Percentiles rank a stretch among this genome's conserved stretches.
phyloP scores from a whole-genome alignment of 129 eudicot genomes.

The Flaveria brownii region DNA sequence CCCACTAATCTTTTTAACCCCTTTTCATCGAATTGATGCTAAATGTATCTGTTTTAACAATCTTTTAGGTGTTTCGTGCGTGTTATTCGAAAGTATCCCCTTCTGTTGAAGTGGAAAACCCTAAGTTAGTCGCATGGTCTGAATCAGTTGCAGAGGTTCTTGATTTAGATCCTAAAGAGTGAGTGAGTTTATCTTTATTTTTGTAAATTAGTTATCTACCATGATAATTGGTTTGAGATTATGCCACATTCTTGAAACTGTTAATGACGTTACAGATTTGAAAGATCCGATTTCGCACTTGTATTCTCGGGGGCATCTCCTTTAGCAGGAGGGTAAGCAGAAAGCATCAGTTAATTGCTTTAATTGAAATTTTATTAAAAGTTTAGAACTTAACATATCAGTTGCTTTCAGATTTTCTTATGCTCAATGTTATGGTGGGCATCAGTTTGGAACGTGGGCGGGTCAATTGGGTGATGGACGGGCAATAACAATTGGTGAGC shows the following conservation, averaged over 20 bases:
- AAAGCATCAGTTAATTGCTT: neutral
- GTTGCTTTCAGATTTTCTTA: slow-evolving; percentile 55
- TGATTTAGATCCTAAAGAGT: slow-evolving; percentile 92
- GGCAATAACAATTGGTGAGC: slow-evolving; percentile 93
- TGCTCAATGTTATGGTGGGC: slow-evolving; percentile 99
- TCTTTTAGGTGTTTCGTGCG: slow-evolving; percentile 73
- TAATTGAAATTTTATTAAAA: neutral
- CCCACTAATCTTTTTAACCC: neutral
- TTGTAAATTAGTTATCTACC: neutral
- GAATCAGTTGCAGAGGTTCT: slow-evolving; percentile 82
- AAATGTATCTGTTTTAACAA: neutral
- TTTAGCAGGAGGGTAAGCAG: slow-evolving; percentile 74
- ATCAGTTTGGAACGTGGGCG: slow-evolving; percentile 97
- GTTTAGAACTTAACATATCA: neutral
- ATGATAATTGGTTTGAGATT: neutral
- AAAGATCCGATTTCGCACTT: slow-evolving; percentile 76
- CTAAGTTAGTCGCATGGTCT: slow-evolving; percentile 91
- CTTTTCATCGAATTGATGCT: neutral
- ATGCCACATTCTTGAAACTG: slow-evolving; percentile 7
- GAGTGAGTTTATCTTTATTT: slow-evolving; percentile 48
- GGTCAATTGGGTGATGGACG: slow-evolving; percentile 99
- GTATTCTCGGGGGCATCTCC: slow-evolving; percentile 77
- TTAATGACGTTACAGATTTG: slow-evolving; percentile 55
- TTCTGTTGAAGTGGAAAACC: slow-evolving; percentile 82
- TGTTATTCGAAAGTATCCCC: slow-evolving; percentile 90